Evolutionary conservation across 2,329 filamentous ascomycete species (phyloP).

Genomic region (Exophiala viscosa): DNA sequence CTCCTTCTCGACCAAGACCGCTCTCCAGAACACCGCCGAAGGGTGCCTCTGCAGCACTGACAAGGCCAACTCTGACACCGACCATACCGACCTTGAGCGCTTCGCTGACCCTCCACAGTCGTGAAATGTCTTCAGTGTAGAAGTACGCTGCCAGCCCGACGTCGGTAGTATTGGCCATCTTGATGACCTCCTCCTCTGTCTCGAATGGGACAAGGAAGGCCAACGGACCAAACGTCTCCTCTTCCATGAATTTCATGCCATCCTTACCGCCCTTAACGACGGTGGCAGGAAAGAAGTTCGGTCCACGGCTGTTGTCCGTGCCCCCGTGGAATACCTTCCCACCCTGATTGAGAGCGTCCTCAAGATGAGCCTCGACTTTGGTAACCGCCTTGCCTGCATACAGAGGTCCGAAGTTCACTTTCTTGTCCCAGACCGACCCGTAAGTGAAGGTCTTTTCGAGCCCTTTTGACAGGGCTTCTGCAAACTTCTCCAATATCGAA

Average conservation of each 20-base stretch:
- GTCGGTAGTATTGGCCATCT: conserved; percentile 31
- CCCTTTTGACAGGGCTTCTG: conserved; percentile 62
- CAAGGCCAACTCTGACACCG: conserved; percentile 31
- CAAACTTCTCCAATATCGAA: conserved; percentile 77
- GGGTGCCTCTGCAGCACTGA: conserved; percentile 32
- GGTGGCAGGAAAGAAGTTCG: conserved; percentile 81
- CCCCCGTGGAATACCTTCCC: conserved; percentile 59
- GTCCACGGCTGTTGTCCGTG: conserved; percentile 46
- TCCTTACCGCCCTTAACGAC: conserved; percentile 72
- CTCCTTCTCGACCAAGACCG: conserved; percentile 54
- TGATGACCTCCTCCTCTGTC: conserved; percentile 33
- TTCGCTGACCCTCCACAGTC: conserved; percentile 14
- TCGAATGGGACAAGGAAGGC: conserved; percentile 60
- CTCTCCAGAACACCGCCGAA: conserved; percentile 66
- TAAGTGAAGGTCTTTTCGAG: conserved; percentile 69
- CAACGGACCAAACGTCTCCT: conserved; percentile 89
- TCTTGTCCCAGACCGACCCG: conserved; percentile 72
- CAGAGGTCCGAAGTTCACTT: conserved; percentile 78
- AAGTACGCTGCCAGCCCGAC: conserved; percentile 30
- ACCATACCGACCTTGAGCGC: conserved; percentile 23
- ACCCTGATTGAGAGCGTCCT: conserved; percentile 75
- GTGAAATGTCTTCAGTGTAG: conserved; percentile 21
- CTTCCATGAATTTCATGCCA: conserved; percentile 79
- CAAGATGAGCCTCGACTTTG: conserved; percentile 70
- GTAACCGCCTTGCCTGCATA: conserved; percentile 72